Evolutionary conservation across 139 green algal species (phyloP).

Genomic region (Medakamo hakoo): DNA sequence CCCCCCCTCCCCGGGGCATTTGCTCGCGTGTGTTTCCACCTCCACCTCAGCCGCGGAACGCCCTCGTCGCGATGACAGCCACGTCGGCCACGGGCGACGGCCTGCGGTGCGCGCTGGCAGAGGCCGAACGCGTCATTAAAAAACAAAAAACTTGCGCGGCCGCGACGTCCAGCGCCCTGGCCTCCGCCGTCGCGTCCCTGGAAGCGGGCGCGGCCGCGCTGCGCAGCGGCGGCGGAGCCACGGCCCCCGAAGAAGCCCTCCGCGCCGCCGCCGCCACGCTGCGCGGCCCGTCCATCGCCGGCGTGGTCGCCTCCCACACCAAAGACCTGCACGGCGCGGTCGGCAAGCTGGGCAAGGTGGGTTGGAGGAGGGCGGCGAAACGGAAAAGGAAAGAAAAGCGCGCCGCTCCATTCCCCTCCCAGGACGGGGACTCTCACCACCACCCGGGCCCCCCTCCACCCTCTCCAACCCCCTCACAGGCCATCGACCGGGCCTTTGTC

Average conservation of each 20-base stretch:
- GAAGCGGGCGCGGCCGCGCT: neutral
- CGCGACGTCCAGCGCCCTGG: constrained; percentile 19
- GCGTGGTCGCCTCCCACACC: constrained; percentile 27
- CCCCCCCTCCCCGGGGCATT: too few species aligned
- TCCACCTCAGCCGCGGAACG: too few species aligned
- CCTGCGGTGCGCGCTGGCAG: constrained; percentile 33
- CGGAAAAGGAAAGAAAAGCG: too few species aligned
- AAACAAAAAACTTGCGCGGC: constrained; percentile 44
- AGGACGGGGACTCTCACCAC: too few species aligned
- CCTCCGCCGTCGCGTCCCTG: constrained; percentile 22
- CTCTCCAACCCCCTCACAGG: too few species aligned
- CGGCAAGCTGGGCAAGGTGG: constrained; percentile 57
- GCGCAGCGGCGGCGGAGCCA: neutral
- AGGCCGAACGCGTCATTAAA: constrained; percentile 45
- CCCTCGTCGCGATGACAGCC: too few species aligned
- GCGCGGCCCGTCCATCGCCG: neutral
- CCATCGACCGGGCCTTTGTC: constrained; percentile 60
- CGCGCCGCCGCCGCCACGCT: neutral
- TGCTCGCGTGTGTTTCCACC: too few species aligned
- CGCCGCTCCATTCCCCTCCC: too few species aligned
- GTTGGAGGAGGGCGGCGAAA: too few species aligned
- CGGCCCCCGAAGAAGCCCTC: neutral
- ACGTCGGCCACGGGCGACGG: too few species aligned
- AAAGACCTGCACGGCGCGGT: constrained; percentile 66
- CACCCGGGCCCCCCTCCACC: too few species aligned